These are phyloP conservation scores for Cicer judaicum DNA, from an alignment of 306 rosid species.

Conservation along the genomic window DNA sequence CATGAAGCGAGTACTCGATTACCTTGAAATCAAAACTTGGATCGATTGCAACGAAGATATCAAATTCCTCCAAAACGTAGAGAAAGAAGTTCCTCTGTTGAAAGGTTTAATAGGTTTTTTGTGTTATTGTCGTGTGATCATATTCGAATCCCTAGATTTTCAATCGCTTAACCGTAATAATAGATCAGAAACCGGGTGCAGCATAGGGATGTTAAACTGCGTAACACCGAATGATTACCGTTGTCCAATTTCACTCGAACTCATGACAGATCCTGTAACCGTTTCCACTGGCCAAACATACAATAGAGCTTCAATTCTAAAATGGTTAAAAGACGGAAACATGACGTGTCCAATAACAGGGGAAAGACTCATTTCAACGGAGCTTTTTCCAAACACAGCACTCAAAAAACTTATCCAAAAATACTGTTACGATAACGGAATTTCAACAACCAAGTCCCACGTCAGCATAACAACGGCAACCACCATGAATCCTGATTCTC, in stretches of 20 bases:
- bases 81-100: conserved; percentile 44
- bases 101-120: conserved; percentile 61
- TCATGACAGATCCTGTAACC: conserved; percentile 82
- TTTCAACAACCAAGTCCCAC: conserved; percentile 34
- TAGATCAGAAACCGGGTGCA: conserved; percentile 25
- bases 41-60: conserved; percentile 23
- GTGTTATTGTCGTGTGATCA: conserved; percentile 62
- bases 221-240: conserved; percentile 65
- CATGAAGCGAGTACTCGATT: background rate
- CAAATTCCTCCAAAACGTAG: conserved; percentile 39
- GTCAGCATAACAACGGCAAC: conserved; percentile 31
- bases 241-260: conserved; percentile 77
- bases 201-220: conserved; percentile 31
- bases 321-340: conserved; percentile 72
- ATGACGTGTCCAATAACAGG: conserved; percentile 73
- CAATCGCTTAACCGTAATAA: conserved; percentile 25
- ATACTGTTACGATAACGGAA: conserved; percentile 53
- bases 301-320: conserved; percentile 64
- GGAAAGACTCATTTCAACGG: conserved; percentile 50
- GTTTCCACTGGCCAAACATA: conserved; percentile 87
- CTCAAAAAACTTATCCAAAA: conserved; percentile 55
- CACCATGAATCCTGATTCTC: conserved; percentile 44
- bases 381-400: conserved; percentile 59
- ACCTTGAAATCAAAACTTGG: conserved; percentile 35
- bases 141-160: conserved; percentile 60